Base-by-base conservation (phyloP, 1,284 basidiomycete species). In the Ganoderma boninense region DNA sequence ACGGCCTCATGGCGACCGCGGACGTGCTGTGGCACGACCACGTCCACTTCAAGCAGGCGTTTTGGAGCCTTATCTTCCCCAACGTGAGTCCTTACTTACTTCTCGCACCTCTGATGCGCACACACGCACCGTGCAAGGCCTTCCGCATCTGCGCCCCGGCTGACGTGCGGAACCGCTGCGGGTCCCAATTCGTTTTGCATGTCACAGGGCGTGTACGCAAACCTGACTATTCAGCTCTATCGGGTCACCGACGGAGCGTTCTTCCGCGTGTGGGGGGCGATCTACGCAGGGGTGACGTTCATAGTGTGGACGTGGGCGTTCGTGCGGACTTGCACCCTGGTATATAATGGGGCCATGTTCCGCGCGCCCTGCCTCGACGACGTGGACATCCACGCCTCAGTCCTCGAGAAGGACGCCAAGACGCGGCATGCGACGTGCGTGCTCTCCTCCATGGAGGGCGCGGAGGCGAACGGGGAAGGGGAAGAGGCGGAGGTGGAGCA, bases 21-120 rank as follows among this genome's bases (percentile, higher is more conserved):
- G 75, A 80, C 61, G 79, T 82, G n/a, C n/a, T 81, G 26, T 73
- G 75, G n/a, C 67, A 75, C 16, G 65, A 57, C 5, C 78, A 66
- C 20, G 69, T 85, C 40, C 79, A 78, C 3, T 87, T 87, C 71
- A 81, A 79, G 49, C 68, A 87, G 44, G 77, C 82, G 0, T 86
- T 83, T 71, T 88, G 87, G 86, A 86, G 86, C 6, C 78, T 87
- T 59, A 79, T 87, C 70, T 87, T 87, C 79, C 86, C 86, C 10
- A 87, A 86, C 73, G 78, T 77, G 66, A 62, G 77, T 72, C 44
- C 2, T 38, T 49, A 57, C 29, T 32, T 6, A 7, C 38, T 73
- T 29, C 7, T 65, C 49, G 43, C 6, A 38, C 35, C 4, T 42
- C 35, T 20, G 40, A 46, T 20, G 26, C 2, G 18, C 23, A 13